Base-by-base conservation (phyloP, 352 stramenopile genomes). In the Pythium brachiatum region DNA sequence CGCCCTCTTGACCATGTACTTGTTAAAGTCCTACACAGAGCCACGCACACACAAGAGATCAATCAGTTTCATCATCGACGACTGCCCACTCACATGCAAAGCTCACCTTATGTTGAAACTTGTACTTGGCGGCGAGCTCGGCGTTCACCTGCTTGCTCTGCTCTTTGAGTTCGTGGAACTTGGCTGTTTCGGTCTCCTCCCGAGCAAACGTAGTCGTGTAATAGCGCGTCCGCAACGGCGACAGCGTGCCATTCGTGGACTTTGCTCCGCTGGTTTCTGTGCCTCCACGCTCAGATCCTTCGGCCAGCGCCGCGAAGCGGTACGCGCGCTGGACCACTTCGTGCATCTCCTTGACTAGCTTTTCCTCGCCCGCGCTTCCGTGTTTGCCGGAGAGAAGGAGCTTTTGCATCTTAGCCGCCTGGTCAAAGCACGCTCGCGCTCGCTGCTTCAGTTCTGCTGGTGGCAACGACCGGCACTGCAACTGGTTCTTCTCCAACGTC, bases 1-100 rank as follows among this genome's bases (percentile, higher is more conserved):
- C 12, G 60, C 60, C 32, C 69, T 39, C 47, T 59, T 68, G 12
- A 66, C 27, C 50, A 73, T 26, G 56, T 69, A 73, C 44, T 73
- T 69, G 58, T 68, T 44, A 7, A 73, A 66, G 46, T 73, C 66
- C 66, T 73, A 50, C 7, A 4, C 47, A 53, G 25, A 53, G 44
- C 21, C 44, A 52, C 21, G 8, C 21, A 20, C n/a, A 2, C 43
- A 25, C 43, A 50, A 1, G 43, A 9, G 13, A 27, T 12, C 18
- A 27, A 20, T 31, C 20, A 31, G 20, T 26, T 13, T 38, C 32
- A 38, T 7, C 32, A 38, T 38, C 7, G 7, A 38, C 7, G 13
- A 38, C 32, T 38, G n/a, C n/a, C 32, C 7, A 38, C 7, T 38
- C 32, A 38, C 7, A 38, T 13, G 7, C 7, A 38, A 20, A 44